phyloP scores from a whole-genome alignment of 306 rosid species.

The Alnus rubra region DNA sequence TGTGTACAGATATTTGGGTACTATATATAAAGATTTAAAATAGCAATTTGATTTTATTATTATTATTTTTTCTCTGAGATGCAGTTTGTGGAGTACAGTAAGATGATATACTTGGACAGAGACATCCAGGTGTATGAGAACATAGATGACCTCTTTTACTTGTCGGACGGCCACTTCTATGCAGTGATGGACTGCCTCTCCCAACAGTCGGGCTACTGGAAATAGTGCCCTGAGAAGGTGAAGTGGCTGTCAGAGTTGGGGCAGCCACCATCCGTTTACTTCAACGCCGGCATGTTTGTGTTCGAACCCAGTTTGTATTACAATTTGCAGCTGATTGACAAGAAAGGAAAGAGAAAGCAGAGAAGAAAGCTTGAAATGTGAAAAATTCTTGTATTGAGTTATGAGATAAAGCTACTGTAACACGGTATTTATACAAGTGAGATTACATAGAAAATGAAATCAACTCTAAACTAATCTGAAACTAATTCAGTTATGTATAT shows the following conservation, averaged over 20 bases:
- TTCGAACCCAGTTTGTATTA: neutral
- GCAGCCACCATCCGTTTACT: neutral
- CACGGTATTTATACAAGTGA: too few species aligned
- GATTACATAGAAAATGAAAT: too few species aligned
- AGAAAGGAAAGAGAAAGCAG: too few species aligned
- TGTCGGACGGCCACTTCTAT: neutral
- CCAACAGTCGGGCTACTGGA: neutral
- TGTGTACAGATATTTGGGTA: too few species aligned
- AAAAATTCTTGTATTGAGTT: too few species aligned
- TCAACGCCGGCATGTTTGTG: constrained; percentile 5
- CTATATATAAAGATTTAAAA: too few species aligned
- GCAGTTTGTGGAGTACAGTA: neutral
- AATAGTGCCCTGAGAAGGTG: constrained; percentile 7
- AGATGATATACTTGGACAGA: neutral
- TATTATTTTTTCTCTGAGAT: neutral
- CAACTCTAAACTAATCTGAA: too few species aligned
- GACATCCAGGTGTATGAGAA: constrained; percentile 5
- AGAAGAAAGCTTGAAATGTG: too few species aligned
- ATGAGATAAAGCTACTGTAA: too few species aligned
- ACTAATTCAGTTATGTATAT: too few species aligned
- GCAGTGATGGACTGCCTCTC: constrained; percentile 2
- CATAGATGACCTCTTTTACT: neutral
- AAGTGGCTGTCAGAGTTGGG: neutral
- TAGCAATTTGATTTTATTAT: too few species aligned
- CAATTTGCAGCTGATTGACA: too few species aligned